phyloP scores from a whole-genome alignment of 345 rosid genomes.

The Eutrema japonicum region DNA sequence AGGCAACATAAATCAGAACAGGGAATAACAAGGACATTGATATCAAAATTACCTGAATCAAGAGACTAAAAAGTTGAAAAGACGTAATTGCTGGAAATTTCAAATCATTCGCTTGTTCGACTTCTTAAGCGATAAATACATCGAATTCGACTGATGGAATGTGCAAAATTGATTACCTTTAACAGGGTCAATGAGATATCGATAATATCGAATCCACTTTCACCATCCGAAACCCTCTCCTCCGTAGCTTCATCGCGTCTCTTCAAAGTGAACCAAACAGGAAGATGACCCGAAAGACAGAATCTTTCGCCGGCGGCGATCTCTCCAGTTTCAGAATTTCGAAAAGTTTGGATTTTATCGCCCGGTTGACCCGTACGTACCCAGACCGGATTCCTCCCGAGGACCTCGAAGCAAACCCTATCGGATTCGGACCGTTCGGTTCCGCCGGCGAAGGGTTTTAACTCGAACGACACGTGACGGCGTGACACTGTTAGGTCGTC shows the following conservation, averaged over 20 bases:
- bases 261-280: conserved; percentile 63
- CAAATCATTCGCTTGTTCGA: neutral
- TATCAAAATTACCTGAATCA: neutral
- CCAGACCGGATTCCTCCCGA: conserved; percentile 82
- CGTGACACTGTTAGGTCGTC: conserved; percentile 66
- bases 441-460: conserved; percentile 33
- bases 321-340: conserved; percentile 57
- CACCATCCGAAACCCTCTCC: conserved; percentile 39
- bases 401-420: conserved; percentile 61
- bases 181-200: conserved; percentile 62
- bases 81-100: neutral
- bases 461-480: conserved; percentile 55
- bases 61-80: neutral
- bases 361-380: conserved; percentile 39
- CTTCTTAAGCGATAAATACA: neutral
- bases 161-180: conserved; percentile 51
- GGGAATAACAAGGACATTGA: neutral
- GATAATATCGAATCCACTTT: conserved; percentile 39
- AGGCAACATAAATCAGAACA: neutral
- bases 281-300: conserved; percentile 57
- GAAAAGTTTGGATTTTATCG: conserved; percentile 49
- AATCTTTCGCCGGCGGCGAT: conserved; percentile 58
- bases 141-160: neutral
- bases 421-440: conserved; percentile 39
- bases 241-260: conserved; percentile 39